Percentiles rank a stretch among this genome's conserved stretches.
phyloP scores from a whole-genome alignment of 768 basidiomycete species.

The Cystofilobasidium ferigula region DNA sequence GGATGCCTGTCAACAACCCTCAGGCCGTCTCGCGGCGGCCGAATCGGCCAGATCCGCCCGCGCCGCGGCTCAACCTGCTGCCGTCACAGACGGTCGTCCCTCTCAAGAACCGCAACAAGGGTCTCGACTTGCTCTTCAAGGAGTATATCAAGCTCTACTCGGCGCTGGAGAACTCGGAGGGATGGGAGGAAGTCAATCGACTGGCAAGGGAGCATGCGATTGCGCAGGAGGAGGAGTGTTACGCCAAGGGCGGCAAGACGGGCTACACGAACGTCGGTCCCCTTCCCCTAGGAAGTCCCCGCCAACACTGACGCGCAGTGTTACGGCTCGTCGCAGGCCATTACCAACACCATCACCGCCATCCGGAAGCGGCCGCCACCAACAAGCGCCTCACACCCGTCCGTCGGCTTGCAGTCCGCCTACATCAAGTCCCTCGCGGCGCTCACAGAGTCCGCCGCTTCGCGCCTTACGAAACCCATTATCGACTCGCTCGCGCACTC shows the following conservation, averaged over 20 bases:
- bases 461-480: conserved; percentile 44
- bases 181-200: neutral
- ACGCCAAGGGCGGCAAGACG: conserved; percentile 57
- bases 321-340: conserved; percentile 40
- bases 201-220: conserved; percentile 57
- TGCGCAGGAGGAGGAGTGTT: conserved; percentile 68
- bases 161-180: conserved; percentile 43
- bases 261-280: conserved; percentile 69
- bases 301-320: neutral
- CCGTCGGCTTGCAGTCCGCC: conserved; percentile 59
- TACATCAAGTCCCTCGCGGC: neutral
- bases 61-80: conserved; percentile 45
- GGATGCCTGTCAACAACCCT: neutral
- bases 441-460: conserved; percentile 29
- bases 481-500: conserved; percentile 55
- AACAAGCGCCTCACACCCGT: conserved; percentile 51
- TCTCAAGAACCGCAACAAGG: conserved; percentile 49
- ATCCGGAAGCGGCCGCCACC: conserved; percentile 51
- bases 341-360: conserved; percentile 47
- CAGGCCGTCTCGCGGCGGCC: neutral
- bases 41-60: neutral
- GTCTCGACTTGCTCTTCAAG: conserved; percentile 63
- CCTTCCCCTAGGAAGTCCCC: too few relatives aligned
- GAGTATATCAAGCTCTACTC: conserved; percentile 63
- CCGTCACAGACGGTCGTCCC: conserved; percentile 61